These are phyloP conservation scores for Solanum chacoense DNA, from an alignment of 305 asterid species.

Conservation along the genomic window DNA sequence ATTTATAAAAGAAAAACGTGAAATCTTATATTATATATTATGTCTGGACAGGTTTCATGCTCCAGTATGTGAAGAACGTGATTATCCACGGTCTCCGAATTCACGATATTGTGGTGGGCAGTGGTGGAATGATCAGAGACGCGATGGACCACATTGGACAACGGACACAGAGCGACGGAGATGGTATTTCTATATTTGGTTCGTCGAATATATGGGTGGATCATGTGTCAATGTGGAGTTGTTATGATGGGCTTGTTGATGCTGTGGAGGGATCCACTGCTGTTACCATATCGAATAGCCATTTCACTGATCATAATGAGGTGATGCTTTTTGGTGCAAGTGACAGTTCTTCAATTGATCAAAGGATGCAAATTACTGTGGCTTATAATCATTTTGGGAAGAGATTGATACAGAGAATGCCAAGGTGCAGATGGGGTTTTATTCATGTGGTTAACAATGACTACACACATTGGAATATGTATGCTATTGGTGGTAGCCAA, in stretches of 20 bases:
- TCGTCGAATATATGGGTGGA: conserved; percentile 56
- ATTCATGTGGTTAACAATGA: conserved; percentile 43
- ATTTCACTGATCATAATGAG: conserved; percentile 70
- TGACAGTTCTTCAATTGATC: conserved; percentile 12
- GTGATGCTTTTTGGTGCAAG: conserved; percentile 40
- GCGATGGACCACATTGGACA: conserved; percentile 35
- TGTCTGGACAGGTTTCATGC: conserved; percentile 20
- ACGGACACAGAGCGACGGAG: conserved; percentile 53
- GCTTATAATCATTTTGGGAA: conserved; percentile 38
- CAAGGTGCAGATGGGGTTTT: conserved; percentile 32
- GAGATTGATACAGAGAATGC: conserved; percentile 36
- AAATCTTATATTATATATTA: background rate
- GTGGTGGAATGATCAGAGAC: conserved; percentile 47
- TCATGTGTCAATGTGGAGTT: conserved; percentile 49
- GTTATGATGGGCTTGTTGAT: conserved; percentile 52
- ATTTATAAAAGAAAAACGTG: background rate
- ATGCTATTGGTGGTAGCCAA: conserved; percentile 40
- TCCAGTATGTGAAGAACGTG: conserved; percentile 41
- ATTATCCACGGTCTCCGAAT: conserved; percentile 53
- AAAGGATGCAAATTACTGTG: conserved; percentile 31
- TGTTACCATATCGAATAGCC: conserved; percentile 50
- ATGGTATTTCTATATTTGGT: conserved; percentile 53
- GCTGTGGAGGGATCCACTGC: conserved; percentile 50
- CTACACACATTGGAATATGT: conserved; percentile 40
- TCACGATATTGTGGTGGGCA: conserved; percentile 26